Conservation (phyloP, 805 yeast species). For the Wickerhamomyces chambardii region DNA sequence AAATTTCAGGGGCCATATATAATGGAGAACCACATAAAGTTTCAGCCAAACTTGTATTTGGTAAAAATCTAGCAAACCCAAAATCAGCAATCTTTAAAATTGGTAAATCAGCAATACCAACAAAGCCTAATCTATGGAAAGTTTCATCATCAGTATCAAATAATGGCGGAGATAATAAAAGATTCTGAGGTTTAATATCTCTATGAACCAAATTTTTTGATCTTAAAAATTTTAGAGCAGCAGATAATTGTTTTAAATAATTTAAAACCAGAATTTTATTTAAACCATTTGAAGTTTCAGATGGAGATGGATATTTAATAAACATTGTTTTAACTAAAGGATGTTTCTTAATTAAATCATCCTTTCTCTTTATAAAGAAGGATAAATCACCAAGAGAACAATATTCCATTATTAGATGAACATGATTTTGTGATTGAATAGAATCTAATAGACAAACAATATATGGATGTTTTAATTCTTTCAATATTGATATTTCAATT, state of each 20-base stretch:
- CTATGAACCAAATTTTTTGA: constrained; percentile 84
- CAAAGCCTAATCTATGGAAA: constrained; percentile 41
- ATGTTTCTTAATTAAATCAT: constrained; percentile 61
- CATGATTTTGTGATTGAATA: constrained; percentile 66
- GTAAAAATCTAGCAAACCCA: constrained; percentile 93
- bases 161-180: constrained; percentile 74
- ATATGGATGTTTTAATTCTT: constrained; percentile 86
- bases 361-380: constrained; percentile 70
- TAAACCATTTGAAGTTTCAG: constrained; percentile 63
- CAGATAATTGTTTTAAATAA: constrained; percentile 77
- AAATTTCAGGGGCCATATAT: constrained; percentile 97
- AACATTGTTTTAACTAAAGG: constrained; percentile 73
- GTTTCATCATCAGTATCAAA: constrained; percentile 55
- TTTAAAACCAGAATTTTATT: constrained; percentile 73
- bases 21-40: constrained; percentile 96
- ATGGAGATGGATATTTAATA: constrained; percentile 77
- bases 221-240: constrained; percentile 77
- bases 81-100: constrained; percentile 92
- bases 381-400: constrained; percentile 94
- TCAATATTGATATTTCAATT: constrained; percentile 83
- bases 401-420: constrained; percentile 92
- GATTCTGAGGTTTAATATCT: constrained; percentile 90
- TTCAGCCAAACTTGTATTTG: constrained; percentile 91
- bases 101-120: constrained; percentile 85
- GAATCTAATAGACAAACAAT: constrained; percentile 83